Conservation (phyloP, 768 basidiomycete genomes). For the Cantharellus cinnabarinus region DNA sequence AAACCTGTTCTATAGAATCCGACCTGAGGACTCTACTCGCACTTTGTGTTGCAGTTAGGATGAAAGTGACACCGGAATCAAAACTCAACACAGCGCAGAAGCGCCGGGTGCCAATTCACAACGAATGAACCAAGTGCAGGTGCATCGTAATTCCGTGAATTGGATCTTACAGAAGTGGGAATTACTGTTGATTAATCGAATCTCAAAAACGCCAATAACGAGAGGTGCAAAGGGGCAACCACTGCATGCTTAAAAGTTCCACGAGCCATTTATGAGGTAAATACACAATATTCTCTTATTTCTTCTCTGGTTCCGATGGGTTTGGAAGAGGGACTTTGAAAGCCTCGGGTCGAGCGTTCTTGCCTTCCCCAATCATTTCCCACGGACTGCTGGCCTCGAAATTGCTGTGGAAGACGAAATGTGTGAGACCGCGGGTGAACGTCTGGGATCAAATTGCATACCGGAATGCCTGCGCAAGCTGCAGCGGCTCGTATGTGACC, state of each 20-base stretch:
- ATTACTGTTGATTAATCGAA: no score
- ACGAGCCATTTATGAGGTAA: no score
- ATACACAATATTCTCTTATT: conserved; percentile 11
- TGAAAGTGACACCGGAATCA: no score
- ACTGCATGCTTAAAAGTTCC: no score
- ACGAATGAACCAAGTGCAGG: no score
- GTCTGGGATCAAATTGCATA: conserved; percentile 17
- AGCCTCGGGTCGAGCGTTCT: conserved; percentile 38
- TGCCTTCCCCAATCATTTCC: conserved; percentile 76
- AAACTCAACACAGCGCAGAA: no score
- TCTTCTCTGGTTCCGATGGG: conserved; percentile 51
- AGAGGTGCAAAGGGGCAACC: no score
- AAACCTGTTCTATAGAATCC: neutral
- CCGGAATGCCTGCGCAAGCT: conserved; percentile 97
- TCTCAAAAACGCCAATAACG: no score
- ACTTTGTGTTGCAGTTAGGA: no score
- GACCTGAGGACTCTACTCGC: neutral
- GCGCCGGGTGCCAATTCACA: no score
- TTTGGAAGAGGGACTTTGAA: conserved; percentile 66
- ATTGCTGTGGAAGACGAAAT: conserved; percentile 33
- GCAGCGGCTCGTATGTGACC: conserved; percentile 92
- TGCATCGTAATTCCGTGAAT: no score
- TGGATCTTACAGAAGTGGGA: no score
- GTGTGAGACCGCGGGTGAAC: neutral
- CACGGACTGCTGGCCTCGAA: conserved; percentile 86